A percentile compares a stretch with the other conserved stretches of the same genome.
Evolutionary conservation across 2,329 filamentous ascomycete genomes (phyloP).

Genomic region (Hymenotorrendiella dingleyae): DNA sequence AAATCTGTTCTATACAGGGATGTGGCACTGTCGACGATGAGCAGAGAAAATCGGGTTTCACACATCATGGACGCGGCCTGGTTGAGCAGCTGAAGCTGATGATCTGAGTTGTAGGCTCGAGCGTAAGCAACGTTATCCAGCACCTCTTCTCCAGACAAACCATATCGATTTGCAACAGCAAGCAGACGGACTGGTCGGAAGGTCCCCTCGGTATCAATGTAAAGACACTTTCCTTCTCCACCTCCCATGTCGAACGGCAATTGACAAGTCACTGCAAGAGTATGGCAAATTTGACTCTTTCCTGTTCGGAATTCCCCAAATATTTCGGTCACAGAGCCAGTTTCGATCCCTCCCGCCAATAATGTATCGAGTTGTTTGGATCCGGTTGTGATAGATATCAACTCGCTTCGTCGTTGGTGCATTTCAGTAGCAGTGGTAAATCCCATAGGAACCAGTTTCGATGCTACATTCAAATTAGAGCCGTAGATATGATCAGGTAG

Average conservation of each 20-base stretch:
- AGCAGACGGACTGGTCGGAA: conserved; percentile 89
- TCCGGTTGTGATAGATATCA: conserved; percentile 96
- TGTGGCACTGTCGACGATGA: conserved; percentile 94
- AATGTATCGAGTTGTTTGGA: conserved; percentile 96
- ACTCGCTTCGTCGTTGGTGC: conserved; percentile 91
- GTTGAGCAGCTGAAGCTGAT: conserved; percentile 90
- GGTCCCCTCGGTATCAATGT: conserved; percentile 97
- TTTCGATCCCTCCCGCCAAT: conserved; percentile 90
- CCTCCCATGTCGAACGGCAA: conserved; percentile 98
- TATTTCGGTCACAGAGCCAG: conserved; percentile 94
- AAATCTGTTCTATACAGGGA: conserved; percentile 96
- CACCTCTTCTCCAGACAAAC: conserved; percentile 92
- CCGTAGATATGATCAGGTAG: not conserved
- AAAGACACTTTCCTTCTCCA: conserved; percentile 95
- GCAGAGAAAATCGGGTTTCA: conserved; percentile 91
- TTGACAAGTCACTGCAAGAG: conserved; percentile 96
- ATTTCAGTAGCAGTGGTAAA: conserved; percentile 99
- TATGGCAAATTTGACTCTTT: conserved; percentile 98
- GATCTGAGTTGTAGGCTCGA: conserved; percentile 95
- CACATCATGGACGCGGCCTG: conserved; percentile 99
- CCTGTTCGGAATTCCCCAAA: conserved; percentile 98
- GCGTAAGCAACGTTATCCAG: conserved; percentile 98
- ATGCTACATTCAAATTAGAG: conserved; percentile 48
- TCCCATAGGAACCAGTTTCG: conserved; percentile 95
- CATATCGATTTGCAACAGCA: conserved; percentile 89